Conservation (phyloP, 345 rosid species). For the Gossypium australe region DNA sequence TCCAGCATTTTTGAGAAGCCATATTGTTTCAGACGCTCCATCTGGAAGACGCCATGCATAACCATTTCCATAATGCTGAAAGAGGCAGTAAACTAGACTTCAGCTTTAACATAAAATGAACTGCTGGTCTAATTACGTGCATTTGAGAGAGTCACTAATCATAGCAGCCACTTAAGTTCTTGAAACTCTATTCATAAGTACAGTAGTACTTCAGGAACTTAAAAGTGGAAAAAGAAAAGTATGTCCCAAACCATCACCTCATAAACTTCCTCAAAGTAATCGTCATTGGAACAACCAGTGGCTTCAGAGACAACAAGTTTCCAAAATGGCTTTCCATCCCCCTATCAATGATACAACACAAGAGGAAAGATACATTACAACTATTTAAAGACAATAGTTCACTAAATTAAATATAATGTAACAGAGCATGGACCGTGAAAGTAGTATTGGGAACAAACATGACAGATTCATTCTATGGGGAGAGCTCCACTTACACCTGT, state of each 20-base stretch:
- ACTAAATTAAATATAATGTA: not conserved
- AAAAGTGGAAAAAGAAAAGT: not conserved
- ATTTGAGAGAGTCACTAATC: not conserved
- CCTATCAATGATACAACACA: slow-evolving; percentile 35
- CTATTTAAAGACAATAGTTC: not conserved
- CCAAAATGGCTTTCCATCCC: slow-evolving; percentile 90
- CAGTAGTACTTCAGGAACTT: not conserved
- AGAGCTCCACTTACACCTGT: no score
- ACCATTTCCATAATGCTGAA: slow-evolving; percentile 74
- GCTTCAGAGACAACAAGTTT: slow-evolving; percentile 76
- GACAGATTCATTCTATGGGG: not conserved
- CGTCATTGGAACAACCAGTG: slow-evolving; percentile 62
- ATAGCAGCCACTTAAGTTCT: not conserved
- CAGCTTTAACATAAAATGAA: slow-evolving; percentile 11
- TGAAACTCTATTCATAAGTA: not conserved
- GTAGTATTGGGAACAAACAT: not conserved
- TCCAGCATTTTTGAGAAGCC: slow-evolving; percentile 70
- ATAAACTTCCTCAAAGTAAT: slow-evolving; percentile 85
- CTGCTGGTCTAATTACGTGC: not conserved
- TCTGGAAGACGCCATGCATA: slow-evolving; percentile 86
- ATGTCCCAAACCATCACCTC: slow-evolving; percentile 37
- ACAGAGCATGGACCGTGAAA: not conserved
- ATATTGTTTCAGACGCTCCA: slow-evolving; percentile 61
- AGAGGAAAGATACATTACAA: not conserved
- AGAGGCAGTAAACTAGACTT: slow-evolving; percentile 9